phyloP scores from a whole-genome alignment of 2,329 filamentous ascomycete species.

The Epichloe baconii region DNA sequence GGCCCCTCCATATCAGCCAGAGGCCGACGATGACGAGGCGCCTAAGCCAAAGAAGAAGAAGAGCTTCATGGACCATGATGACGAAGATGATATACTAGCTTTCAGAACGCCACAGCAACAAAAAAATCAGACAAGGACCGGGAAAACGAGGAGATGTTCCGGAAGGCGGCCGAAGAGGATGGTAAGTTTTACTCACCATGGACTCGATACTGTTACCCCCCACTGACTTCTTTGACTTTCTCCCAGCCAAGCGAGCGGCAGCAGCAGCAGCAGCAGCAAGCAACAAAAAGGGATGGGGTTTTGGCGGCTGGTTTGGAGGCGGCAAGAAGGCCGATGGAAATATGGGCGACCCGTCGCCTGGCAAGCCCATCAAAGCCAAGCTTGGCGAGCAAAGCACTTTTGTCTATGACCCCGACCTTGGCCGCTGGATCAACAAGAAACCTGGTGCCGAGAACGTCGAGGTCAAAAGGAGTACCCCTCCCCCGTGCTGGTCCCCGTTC shows the following conservation, averaged over 20 bases:
- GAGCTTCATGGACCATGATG: slow-evolving; percentile 70
- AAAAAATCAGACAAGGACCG: slow-evolving; percentile 57
- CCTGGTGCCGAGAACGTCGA: slow-evolving; percentile 50
- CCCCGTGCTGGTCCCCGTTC: slow-evolving; percentile 45
- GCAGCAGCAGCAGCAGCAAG: slow-evolving; percentile 29
- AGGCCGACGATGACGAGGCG: slow-evolving; percentile 32
- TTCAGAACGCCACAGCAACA: slow-evolving; percentile 37
- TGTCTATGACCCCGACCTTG: slow-evolving; percentile 88
- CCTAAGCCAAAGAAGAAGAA: slow-evolving; percentile 63
- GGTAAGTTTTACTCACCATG: slow-evolving; percentile 29
- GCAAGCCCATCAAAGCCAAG: slow-evolving; percentile 76
- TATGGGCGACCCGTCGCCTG: slow-evolving; percentile 28
- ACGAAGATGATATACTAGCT: slow-evolving; percentile 49
- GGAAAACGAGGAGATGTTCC: slow-evolving; percentile 75
- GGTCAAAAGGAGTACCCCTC: slow-evolving; percentile 57
- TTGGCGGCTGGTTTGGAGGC: slow-evolving; percentile 74
- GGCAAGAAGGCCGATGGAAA: slow-evolving; percentile 40
- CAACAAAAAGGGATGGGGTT: slow-evolving; percentile 61
- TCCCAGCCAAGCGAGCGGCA: slow-evolving; percentile 44
- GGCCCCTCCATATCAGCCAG: slow-evolving; percentile 43
- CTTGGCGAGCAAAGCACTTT: slow-evolving; percentile 88
- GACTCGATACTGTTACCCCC: background rate
- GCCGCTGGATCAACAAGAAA: slow-evolving; percentile 98
- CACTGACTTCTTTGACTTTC: background rate
- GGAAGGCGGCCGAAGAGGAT: slow-evolving; percentile 67